phyloP scores from a whole-genome alignment of 495 filamentous ascomycete genomes.

The Delitschia confertaspora region DNA sequence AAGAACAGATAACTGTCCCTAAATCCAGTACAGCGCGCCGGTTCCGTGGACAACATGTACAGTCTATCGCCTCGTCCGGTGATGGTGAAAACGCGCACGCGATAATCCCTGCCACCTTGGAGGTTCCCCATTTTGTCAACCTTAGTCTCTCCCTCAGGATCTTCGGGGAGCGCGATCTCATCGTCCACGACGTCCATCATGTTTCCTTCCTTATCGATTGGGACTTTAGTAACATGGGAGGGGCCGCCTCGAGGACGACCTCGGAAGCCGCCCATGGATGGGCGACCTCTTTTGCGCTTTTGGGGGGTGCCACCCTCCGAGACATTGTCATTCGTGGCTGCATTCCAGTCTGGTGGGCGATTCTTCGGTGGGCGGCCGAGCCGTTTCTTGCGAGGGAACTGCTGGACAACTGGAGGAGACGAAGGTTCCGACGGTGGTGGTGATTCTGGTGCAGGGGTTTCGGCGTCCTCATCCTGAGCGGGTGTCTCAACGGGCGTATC shows the following conservation, averaged over 20 bases:
- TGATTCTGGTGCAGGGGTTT: constrained; percentile 28
- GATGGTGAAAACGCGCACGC: constrained; percentile 88
- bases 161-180: constrained; percentile 79
- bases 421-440: constrained; percentile 25
- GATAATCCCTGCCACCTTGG: constrained; percentile 74
- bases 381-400: constrained; percentile 65
- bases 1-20: constrained; percentile 97
- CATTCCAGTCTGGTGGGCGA: constrained; percentile 65
- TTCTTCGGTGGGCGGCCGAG: constrained; percentile 83
- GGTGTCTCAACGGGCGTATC: constrained; percentile 27
- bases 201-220: constrained; percentile 90
- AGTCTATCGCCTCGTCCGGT: constrained; percentile 70
- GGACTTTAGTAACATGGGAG: constrained; percentile 66
- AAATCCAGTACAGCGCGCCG: constrained; percentile 92
- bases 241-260: constrained; percentile 65
- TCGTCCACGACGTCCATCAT: constrained; percentile 85
- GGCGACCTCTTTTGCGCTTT: constrained; percentile 59
- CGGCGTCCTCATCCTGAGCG: constrained; percentile 29
- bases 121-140: constrained; percentile 82
- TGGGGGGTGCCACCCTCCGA: constrained; percentile 50
- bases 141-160: constrained; percentile 82
- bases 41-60: constrained; percentile 98
- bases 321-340: constrained; percentile 46
- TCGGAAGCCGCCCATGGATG: constrained; percentile 54
- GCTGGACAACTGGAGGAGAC: constrained; percentile 40